Conservation (phyloP, 306 rosid species). For the Macrotyloma uniflorum region DNA sequence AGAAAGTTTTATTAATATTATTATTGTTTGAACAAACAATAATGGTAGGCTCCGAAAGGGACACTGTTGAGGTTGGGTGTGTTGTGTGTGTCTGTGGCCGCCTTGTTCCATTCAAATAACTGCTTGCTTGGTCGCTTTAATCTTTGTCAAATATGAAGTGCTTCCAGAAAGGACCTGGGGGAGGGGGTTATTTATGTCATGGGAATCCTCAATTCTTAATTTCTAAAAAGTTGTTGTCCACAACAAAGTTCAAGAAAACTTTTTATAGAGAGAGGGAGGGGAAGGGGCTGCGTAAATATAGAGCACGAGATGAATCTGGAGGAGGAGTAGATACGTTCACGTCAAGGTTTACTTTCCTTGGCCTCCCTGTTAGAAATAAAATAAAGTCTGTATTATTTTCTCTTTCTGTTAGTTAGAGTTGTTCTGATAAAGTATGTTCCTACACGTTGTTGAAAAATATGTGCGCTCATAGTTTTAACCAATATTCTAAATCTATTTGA, state of each 20-base stretch:
- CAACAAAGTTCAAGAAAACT: too few species aligned
- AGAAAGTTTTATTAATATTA: too few species aligned
- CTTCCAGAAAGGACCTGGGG: neutral
- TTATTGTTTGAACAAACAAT: too few species aligned
- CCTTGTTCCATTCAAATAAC: constrained; percentile 27
- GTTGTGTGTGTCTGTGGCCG: constrained; percentile 34
- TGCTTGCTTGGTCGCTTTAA: neutral
- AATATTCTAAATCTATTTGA: neutral
- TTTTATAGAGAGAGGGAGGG: neutral
- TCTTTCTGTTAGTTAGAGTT: neutral
- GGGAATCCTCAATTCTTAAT: neutral
- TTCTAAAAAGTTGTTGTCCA: neutral
- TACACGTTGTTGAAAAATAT: neutral
- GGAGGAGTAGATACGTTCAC: neutral
- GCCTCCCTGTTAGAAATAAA: neutral
- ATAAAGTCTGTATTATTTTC: neutral
- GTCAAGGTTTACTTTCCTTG: constrained; percentile 2
- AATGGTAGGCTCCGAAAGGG: constrained; percentile 37
- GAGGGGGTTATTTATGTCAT: neutral
- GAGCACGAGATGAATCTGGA: neutral
- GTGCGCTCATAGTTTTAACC: constrained; percentile 13
- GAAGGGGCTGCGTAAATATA: constrained; percentile 35
- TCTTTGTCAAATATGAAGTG: constrained; percentile 15
- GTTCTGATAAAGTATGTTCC: neutral
- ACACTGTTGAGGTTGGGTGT: constrained; percentile 25